Percentiles rank a stretch among this genome's conserved stretches.
Conservation (phyloP, 1,284 basidiomycete species). For the Moniliella sp. region DNA sequence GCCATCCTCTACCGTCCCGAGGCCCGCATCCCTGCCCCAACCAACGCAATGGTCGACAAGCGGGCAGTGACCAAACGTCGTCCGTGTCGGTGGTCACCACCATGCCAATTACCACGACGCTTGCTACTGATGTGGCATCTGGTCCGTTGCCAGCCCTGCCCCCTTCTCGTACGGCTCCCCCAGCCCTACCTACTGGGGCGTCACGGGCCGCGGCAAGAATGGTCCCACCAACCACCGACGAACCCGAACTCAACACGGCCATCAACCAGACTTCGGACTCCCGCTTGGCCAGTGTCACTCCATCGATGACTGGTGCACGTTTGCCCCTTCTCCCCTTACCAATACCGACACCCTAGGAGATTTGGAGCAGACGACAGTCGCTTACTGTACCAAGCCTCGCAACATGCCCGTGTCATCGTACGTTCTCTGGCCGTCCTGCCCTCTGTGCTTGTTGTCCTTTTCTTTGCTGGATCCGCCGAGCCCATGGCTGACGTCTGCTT, state of each 20-base stretch:
- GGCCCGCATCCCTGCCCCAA: too few species aligned
- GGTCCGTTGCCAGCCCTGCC: too few species aligned
- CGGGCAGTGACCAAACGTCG: too few species aligned
- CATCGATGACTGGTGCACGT: slow-evolving; percentile 32
- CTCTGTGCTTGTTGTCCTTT: too few species aligned
- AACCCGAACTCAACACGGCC: slow-evolving; percentile 18
- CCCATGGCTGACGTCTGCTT: too few species aligned
- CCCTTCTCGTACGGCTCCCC: slow-evolving; percentile 11
- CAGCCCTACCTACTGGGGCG: slow-evolving; percentile 12
- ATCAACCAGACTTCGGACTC: slow-evolving; percentile 26
- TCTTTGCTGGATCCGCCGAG: too few species aligned
- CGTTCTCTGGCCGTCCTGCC: too few species aligned
- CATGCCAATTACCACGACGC: too few species aligned
- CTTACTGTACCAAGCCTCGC: slow-evolving; percentile 46
- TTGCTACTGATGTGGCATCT: too few species aligned
- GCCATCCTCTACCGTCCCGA: too few species aligned
- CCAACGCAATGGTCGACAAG: too few species aligned
- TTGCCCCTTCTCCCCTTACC: slow-evolving; percentile 34
- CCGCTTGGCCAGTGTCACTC: slow-evolving; percentile 28
- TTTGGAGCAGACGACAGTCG: slow-evolving; percentile 48
- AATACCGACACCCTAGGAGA: slow-evolving; percentile 41
- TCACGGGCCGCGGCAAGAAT: slow-evolving; percentile 22
- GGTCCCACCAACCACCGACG: slow-evolving; percentile 24
- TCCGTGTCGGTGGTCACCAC: too few species aligned
- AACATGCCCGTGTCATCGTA: slow-evolving; percentile 33